Conservation (phyloP, 352 stramenopile genomes). For the Phytopythium ostracodes region DNA sequence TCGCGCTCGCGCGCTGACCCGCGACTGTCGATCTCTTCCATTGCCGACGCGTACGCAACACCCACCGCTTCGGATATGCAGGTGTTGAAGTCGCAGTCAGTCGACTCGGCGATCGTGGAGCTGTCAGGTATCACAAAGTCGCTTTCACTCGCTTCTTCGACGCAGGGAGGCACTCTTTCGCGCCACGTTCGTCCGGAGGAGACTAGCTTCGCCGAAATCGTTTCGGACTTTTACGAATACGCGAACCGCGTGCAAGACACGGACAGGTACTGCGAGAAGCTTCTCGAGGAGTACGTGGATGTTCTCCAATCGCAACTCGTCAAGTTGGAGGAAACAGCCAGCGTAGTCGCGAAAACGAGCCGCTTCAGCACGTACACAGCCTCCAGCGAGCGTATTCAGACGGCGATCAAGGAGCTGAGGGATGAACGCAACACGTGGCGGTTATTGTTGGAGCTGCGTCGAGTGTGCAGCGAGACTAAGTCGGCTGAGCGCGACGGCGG, state of each 20-base stretch:
- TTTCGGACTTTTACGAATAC: slow-evolving; percentile 72
- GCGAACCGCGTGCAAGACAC: slow-evolving; percentile 65
- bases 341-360: slow-evolving; percentile 10
- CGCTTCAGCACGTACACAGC: slow-evolving; percentile 10
- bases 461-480: slow-evolving; percentile 36
- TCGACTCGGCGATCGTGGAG: slow-evolving; percentile 37
- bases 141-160: slow-evolving; percentile 22
- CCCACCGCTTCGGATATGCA: slow-evolving; percentile 15
- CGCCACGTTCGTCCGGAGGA: slow-evolving; percentile 72
- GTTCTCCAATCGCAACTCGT: slow-evolving; percentile 66
- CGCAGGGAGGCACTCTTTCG: slow-evolving; percentile 37
- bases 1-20: slow-evolving; percentile 21
- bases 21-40: slow-evolving; percentile 67
- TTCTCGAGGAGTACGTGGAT: slow-evolving; percentile 75
- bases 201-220: slow-evolving; percentile 66
- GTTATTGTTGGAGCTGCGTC: slow-evolving; percentile 65
- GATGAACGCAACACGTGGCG: slow-evolving; percentile 86
- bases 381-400: slow-evolving; percentile 34
- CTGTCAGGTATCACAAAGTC: slow-evolving; percentile 42
- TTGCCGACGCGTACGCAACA: slow-evolving; percentile 56
- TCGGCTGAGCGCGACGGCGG: slow-evolving; percentile 20
- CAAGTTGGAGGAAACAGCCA: slow-evolving; percentile 31
- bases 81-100: slow-evolving; percentile 8
- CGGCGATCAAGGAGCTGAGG: slow-evolving; percentile 54
- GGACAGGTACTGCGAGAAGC: slow-evolving; percentile 67